Base-by-base conservation (phyloP, 495 filamentous ascomycete species). In the Penicillium herquei region DNA sequence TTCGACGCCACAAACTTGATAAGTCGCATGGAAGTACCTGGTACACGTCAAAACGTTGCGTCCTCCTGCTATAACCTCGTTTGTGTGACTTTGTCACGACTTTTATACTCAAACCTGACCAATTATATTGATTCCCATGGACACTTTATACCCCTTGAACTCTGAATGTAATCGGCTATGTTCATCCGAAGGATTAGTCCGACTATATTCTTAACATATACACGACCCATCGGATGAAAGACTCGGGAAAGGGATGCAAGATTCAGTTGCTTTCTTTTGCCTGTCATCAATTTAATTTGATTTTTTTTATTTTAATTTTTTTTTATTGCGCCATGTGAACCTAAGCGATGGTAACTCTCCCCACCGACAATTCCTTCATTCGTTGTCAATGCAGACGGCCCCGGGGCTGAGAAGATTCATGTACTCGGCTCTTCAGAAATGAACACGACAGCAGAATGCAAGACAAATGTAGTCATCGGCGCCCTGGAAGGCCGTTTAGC, bases 381-480 rank as follows among this genome's bases (percentile, higher is more conserved):
- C 7, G 12, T 13, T 37, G 12, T 10, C 8, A 13, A 10, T 37
- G 47, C 47, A 46, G 47, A 44, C 47, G 35, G 31, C 39, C 39
- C 35, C 50, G 33, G 13, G 7, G 6, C 13, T 43, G 11, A 12
- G n/a, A 16, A 14, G 40, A 43, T 2, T 14, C 40, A 26, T 26
- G 21, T 26, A 26, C 21, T 26, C 21, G 4, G 21, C 21, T 26
- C 21, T 26, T 26, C 21, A 26, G 21, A 1, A 26, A 4, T 4
- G 21, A 26, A 26, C 21, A 26, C 21, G 21, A 26, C 21, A 1
- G 21, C 21, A 4, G 4, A 40, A 48, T 52, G 48, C 50, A 41
- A 65, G 59, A 59, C 58, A 59, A 40, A 51, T 49, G 18, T 37
- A 51, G 61, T 54, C 52, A 59, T 49, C 39, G 13, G 18, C 1